A percentile compares a stretch with the other conserved stretches of the same genome.
Conservation (phyloP, 2,329 filamentous ascomycete genomes). For the Arthrobotrys megalospora region DNA sequence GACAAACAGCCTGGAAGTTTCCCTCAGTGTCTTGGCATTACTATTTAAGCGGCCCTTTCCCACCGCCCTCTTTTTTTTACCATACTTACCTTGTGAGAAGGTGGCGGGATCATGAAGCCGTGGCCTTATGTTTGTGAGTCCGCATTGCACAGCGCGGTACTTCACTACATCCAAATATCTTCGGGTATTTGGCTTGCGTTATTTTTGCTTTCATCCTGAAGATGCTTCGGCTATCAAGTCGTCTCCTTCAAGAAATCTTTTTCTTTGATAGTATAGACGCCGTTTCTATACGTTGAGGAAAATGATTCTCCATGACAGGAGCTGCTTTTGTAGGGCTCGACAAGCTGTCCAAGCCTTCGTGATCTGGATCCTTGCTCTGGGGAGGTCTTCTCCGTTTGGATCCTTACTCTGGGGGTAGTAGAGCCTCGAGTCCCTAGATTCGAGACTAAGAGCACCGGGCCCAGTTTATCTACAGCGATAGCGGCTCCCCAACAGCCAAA, state of each 20-base stretch:
- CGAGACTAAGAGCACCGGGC: too few species aligned
- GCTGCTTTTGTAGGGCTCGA: too few species aligned
- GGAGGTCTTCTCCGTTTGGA: too few species aligned
- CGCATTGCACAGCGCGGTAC: constrained; percentile 30
- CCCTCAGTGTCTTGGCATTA: not conserved
- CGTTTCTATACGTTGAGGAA: constrained; percentile 9
- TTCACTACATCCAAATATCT: constrained; percentile 6
- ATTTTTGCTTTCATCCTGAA: constrained; percentile 5
- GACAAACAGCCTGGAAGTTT: not conserved
- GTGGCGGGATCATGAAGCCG: constrained; percentile 13
- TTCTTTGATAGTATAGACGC: not conserved
- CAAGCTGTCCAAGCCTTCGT: too few species aligned
- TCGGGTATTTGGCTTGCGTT: constrained; percentile 12
- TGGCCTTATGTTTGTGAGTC: constrained; percentile 8
- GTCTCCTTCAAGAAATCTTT: not conserved
- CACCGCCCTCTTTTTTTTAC: constrained; percentile 6
- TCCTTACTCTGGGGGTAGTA: too few species aligned
- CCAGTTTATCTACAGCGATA: too few species aligned
- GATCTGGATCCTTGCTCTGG: too few species aligned
- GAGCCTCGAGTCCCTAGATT: too few species aligned
- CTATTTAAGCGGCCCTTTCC: not conserved
- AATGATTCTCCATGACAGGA: not conserved
- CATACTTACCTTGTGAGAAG: constrained; percentile 31
- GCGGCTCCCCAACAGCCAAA: too few species aligned
- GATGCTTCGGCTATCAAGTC: not conserved